Evolutionary conservation across 176 grass and related monocot genomes (phyloP).

Genomic region (Phoenix roebelenii): DNA sequence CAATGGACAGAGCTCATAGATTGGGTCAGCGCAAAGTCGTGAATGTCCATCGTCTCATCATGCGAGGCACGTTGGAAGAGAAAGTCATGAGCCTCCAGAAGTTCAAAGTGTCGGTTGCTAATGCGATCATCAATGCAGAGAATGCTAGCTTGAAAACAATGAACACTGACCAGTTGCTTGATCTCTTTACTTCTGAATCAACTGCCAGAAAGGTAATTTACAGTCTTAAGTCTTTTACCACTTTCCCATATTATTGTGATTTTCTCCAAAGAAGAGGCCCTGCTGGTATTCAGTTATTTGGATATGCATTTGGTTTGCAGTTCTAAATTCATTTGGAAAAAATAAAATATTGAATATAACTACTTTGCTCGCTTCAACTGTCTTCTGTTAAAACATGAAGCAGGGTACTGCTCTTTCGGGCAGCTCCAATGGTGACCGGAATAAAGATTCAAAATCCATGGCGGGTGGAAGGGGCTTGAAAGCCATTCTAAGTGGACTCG

Average conservation of each 20-base stretch:
- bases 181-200: conserved; percentile 80
- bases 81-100: conserved; percentile 98
- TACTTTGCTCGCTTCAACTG: background rate
- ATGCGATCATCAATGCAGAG: conserved; percentile 91
- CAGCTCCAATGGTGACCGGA: conserved; percentile 27
- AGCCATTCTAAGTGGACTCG: conserved; percentile 66
- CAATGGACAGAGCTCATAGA: conserved; percentile 98
- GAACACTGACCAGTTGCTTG: conserved; percentile 95
- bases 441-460: conserved; percentile 44
- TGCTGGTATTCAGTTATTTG: too few relatives aligned
- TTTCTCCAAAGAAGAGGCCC: too few relatives aligned
- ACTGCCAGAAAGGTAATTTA: conserved; percentile 57
- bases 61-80: conserved; percentile 94
- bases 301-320: too few relatives aligned
- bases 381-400: conserved; percentile 9
- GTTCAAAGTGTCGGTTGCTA: conserved; percentile 96
- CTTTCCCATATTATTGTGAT: too few relatives aligned
- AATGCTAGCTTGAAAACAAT: conserved; percentile 90
- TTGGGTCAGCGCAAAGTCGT: conserved; percentile 90
- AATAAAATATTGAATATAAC: too few relatives aligned
- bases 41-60: conserved; percentile 93
- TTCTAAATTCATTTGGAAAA: too few relatives aligned
- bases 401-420: conserved; percentile 52
- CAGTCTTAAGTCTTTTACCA: too few relatives aligned
- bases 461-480: conserved; percentile 68